Base-by-base conservation (phyloP, 176 grass and related monocot species). In the Echinochloa phyllopogon region DNA sequence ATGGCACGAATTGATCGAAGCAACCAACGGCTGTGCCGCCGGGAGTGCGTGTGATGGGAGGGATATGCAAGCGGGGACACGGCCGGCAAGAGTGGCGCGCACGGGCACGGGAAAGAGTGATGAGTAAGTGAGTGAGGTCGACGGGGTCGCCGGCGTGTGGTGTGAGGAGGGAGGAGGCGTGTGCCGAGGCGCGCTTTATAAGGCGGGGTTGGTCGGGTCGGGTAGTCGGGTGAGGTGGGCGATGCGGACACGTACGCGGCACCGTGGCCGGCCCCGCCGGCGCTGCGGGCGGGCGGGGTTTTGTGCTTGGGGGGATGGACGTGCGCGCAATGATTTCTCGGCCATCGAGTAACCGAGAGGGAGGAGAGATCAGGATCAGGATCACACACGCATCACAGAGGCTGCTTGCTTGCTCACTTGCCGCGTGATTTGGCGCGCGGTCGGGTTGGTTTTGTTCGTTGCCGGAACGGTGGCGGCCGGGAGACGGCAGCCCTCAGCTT, bases 171-270 rank as follows among this genome's bases (percentile, higher is more conserved):
- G 24, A 42, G 73, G 74, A 12, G 48, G 48, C 20, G 18, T 38
- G 64, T 39, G 79, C 29, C 72, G 3, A 15, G 25, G 36, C 57
- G 27, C 42, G 63, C 77, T 93, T 90, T 86, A 88, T 91, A 88
- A 88, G 56, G 56, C 52, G 59, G 74, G 16, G 38, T 11, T 2
- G 8, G 13, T 6, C 8, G 2, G 8, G 13, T 6, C 8, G 2
- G 4, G 29, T 33, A 33, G 1, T 33, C 29, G 12, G 56, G 47
- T 9, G 53, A 36, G 64, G 59, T 49, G 27, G 53, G 71, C 4
- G 23, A 67, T 36, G 24, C 27, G 62, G 51, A 23, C 81, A 64
- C 60, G 86, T 42, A 87, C 48, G 82, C 69, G 82, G 76, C 61
- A 23, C 59, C 76, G 33, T n/a, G 56, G 39, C 75, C 82, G 62